Evolutionary conservation across 2,329 filamentous ascomycete species (phyloP), one percentile per base, ranked within the genome.

Genomic region (Pseudogymnoascus sp.): DNA sequence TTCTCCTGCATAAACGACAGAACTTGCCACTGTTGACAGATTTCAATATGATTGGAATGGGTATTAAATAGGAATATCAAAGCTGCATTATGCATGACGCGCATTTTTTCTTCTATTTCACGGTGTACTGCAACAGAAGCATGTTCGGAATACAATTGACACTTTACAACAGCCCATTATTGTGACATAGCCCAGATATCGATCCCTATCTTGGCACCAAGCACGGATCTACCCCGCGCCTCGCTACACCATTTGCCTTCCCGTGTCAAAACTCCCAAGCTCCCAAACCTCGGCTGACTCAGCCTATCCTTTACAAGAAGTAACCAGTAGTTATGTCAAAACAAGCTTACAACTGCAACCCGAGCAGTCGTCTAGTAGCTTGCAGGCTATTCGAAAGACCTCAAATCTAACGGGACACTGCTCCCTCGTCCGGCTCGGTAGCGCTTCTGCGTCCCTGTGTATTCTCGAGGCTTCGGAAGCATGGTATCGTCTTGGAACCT

Each of bases 351-450:
- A 55, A 55, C 48, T 33, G 13, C 17, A 55, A 51, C 48, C 48
- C 48, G n/a, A 10, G 29, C 15, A 55, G 29, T n/a, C 15, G 33
- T 55, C n/a, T 55, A 55, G 29, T 55, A 55, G 48, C 48, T 55
- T 33, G 27, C 29, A 10, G 58, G 9, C 68, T 63, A 72, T 48
- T 69, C 61, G 41, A 71, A 73, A 58, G 81, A 79, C 67, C 80
- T 84, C 71, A 99, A 75, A 78, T 97, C 91, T 69, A 97, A 78
- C 31, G 94, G 94, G 68, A 97, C 92, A 78, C 90, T 97, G 77
- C 92, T 97, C 33, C 92, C 93, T 72, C 93, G 84, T 7, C 94
- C 94, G 36, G 94, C 94, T 65, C 93, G 82, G 75, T 97, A 99
- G 72, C 85, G 86, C 73, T 89, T 92, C 17, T 82, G 77, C 3